Evolutionary conservation across 495 filamentous ascomycete genomes (phyloP).

Genomic region (Xylaria cubensis): DNA sequence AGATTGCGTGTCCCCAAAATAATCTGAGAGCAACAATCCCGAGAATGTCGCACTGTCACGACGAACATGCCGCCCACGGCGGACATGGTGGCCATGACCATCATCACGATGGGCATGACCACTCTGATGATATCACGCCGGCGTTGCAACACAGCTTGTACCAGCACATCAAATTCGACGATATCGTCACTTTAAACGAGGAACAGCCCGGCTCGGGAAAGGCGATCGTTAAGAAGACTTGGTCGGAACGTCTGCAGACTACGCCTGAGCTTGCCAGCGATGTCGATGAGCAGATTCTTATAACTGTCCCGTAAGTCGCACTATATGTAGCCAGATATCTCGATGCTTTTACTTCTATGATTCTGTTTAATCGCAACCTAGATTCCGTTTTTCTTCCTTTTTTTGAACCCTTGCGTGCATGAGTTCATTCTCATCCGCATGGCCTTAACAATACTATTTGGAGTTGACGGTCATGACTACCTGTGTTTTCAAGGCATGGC

Average conservation of each 20-base stretch:
- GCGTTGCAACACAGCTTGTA: conserved; percentile 77
- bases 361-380: conserved; percentile 13
- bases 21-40: not conserved
- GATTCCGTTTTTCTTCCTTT: not conserved
- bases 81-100: conserved; percentile 39
- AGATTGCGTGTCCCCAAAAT: not conserved
- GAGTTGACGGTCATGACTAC: no score
- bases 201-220: conserved; percentile 67
- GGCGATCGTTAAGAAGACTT: conserved; percentile 86
- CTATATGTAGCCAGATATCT: not conserved
- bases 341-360: conserved; percentile 9
- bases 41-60: conserved; percentile 58
- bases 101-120: conserved; percentile 65
- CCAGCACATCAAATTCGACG: conserved; percentile 87
- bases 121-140: conserved; percentile 71
- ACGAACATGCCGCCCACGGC: conserved; percentile 50
- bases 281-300: conserved; percentile 90
- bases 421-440: not conserved
- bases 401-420: no score
- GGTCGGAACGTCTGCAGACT: conserved; percentile 75
- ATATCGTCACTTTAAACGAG: conserved; percentile 87
- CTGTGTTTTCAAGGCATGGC: no score
- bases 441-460: not conserved
- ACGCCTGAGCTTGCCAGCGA: conserved; percentile 82
- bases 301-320: conserved; percentile 81